Percentiles rank a stretch among this genome's conserved stretches.
These are phyloP conservation scores for Fusarium liriodendri DNA, from an alignment of 2,329 filamentous ascomycete genomes.

Conservation along the genomic window DNA sequence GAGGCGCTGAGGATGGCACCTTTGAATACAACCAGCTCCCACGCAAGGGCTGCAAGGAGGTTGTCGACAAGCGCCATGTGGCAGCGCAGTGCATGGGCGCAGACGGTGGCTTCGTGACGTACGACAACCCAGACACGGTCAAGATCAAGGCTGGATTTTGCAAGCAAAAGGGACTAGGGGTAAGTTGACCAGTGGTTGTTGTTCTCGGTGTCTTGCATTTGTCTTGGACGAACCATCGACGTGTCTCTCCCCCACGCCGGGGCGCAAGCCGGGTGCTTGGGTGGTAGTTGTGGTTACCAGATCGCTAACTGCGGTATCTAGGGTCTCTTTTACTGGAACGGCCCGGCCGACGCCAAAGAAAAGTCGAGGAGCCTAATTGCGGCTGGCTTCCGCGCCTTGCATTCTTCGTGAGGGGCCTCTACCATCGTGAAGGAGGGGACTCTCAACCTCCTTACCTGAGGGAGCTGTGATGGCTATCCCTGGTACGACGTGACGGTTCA, in stretches of 20 bases:
- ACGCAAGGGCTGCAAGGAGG: conserved; percentile 69
- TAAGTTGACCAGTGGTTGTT: conserved; percentile 50
- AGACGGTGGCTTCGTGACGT: conserved; percentile 82
- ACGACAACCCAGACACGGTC: conserved; percentile 83
- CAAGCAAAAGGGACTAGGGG: conserved; percentile 75
- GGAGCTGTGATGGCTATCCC: conserved; percentile 9
- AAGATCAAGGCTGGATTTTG: conserved; percentile 80
- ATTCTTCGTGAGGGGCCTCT: conserved; percentile 50
- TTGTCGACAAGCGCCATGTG: conserved; percentile 73
- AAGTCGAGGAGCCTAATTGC: conserved; percentile 68
- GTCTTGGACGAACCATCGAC: conserved; percentile 24
- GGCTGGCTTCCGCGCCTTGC: conserved; percentile 68
- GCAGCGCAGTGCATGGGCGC: conserved; percentile 79
- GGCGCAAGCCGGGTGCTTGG: conserved; percentile 2
- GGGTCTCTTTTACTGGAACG: conserved; percentile 87
- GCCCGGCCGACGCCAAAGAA: conserved; percentile 74
- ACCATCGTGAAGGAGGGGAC: neutral
- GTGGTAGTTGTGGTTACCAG: neutral
- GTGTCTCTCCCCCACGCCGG: conserved; percentile 18
- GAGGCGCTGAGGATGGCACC: conserved; percentile 71
- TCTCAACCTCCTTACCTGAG: neutral
- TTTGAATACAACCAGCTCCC: conserved; percentile 82
- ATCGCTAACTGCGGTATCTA: conserved; percentile 46
- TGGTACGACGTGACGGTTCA: conserved; percentile 19
- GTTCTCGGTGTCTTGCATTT: conserved; percentile 22